phyloP scores from a whole-genome alignment of 306 rosid genomes.

The Dalbergia oliveri region DNA sequence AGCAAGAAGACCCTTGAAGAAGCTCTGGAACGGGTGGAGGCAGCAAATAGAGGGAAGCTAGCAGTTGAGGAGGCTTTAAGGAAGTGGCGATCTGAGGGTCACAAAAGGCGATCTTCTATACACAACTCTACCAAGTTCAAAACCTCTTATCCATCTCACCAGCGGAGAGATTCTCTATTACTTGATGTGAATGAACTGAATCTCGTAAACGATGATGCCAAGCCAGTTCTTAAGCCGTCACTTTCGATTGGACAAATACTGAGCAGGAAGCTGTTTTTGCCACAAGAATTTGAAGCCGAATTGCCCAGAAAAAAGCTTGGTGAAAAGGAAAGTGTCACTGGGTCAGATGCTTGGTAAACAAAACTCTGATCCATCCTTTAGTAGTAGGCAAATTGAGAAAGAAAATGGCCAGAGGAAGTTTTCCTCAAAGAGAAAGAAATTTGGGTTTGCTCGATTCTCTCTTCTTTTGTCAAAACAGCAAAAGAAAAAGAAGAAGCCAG shows the following conservation, averaged over 20 bases:
- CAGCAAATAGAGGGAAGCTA: conserved; percentile 84
- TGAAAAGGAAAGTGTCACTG: conserved; percentile 71
- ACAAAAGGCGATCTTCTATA: conserved; percentile 60
- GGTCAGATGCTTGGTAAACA: conserved; percentile 88
- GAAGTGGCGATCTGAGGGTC: conserved; percentile 78
- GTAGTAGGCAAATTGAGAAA: conserved; percentile 54
- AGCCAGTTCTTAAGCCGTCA: conserved; percentile 72
- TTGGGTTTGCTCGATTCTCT: conserved; percentile 75
- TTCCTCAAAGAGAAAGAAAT: conserved; percentile 82
- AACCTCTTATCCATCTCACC: conserved; percentile 61
- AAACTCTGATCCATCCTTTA: conserved; percentile 49
- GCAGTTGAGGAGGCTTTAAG: conserved; percentile 86
- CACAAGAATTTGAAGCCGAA: conserved; percentile 64
- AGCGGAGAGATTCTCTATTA: conserved; percentile 60
- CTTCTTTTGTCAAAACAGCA: conserved; percentile 72
- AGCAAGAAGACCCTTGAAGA: conserved; percentile 78
- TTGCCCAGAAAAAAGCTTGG: conserved; percentile 48
- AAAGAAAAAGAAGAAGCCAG: conserved; percentile 68
- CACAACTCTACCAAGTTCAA: conserved; percentile 74
- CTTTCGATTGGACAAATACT: conserved; percentile 89
- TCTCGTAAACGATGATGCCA: conserved; percentile 57
- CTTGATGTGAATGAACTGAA: conserved; percentile 74
- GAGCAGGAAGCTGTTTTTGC: conserved; percentile 74
- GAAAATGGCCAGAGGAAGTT: conserved; percentile 61
- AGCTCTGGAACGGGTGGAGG: conserved; percentile 81